These are phyloP conservation scores for Phytophthora hibernalis DNA, from an alignment of 352 stramenopile species.

Conservation along the genomic window DNA sequence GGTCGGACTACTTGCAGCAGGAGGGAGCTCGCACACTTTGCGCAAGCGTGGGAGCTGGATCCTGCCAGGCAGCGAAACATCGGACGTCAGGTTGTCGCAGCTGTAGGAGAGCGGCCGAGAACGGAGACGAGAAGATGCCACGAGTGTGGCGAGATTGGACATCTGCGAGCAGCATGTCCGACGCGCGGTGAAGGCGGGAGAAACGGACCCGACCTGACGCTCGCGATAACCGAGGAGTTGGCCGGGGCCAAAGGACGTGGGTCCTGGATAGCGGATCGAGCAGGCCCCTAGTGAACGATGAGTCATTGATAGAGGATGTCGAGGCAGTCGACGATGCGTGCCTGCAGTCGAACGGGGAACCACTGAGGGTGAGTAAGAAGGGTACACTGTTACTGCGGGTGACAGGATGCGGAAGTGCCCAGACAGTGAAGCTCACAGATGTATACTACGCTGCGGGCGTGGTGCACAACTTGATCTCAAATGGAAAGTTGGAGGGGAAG, in stretches of 20 bases:
- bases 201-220: no score
- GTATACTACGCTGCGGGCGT: background rate
- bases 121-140: background rate
- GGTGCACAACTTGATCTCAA: conserved; percentile 5
- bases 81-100: background rate
- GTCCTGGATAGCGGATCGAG: background rate
- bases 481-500: background rate
- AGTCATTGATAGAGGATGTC: background rate
- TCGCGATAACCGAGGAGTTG: no score
- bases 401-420: background rate
- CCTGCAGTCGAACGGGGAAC: background rate
- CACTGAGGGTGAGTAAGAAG: background rate
- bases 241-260: no score
- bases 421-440: background rate
- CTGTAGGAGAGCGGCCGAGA: background rate
- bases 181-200: no score
- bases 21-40: background rate
- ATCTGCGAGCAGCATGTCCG: background rate
- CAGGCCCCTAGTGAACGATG: background rate
- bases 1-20: background rate
- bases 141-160: background rate
- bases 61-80: background rate
- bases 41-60: background rate
- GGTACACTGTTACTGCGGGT: background rate
- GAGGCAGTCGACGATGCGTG: background rate